These are phyloP conservation scores for Cavenderia fasciculata DNA, from an alignment of 78 protist species.

Conservation along the genomic window DNA sequence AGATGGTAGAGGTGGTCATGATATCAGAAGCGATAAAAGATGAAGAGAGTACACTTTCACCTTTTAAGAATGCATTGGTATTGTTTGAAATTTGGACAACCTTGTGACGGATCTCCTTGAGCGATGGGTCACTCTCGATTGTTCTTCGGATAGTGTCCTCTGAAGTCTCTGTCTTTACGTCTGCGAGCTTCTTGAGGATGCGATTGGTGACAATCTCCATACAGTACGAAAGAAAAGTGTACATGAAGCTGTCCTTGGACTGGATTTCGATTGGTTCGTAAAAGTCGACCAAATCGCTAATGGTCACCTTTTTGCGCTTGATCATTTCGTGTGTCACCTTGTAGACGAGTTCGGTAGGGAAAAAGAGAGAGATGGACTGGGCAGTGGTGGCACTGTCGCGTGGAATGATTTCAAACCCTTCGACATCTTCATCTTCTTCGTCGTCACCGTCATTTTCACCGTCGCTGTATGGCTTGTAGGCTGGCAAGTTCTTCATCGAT, in stretches of 20 bases:
- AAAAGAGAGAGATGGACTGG: slow-evolving; percentile 4
- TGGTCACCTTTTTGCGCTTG: slow-evolving; percentile 20
- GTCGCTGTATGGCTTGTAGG: not conserved
- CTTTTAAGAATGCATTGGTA: slow-evolving; percentile 24
- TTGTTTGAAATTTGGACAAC: slow-evolving; percentile 34
- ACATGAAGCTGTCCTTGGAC: not conserved
- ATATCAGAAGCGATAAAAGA: no score
- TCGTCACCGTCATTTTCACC: slow-evolving; percentile 3
- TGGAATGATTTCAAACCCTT: slow-evolving; percentile 71
- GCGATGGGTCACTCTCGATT: slow-evolving; percentile 1
- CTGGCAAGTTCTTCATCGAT: slow-evolving; percentile 33
- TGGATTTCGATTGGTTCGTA: slow-evolving; percentile 24
- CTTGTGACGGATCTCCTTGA: slow-evolving; percentile 33
- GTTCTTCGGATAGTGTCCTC: slow-evolving; percentile 51
- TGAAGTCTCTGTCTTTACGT: not conserved
- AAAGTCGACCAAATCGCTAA: slow-evolving; percentile 9
- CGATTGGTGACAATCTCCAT: slow-evolving; percentile 41
- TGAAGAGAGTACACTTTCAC: no score
- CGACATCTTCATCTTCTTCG: slow-evolving; percentile 21
- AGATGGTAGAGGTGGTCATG: no score
- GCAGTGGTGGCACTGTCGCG: not conserved
- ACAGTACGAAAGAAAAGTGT: slow-evolving; percentile 44
- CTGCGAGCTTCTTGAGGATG: slow-evolving; percentile 9
- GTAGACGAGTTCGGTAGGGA: slow-evolving; percentile 65
- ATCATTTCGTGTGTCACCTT: slow-evolving; percentile 28